A percentile compares a stretch with the other conserved stretches of the same genome.
These are phyloP conservation scores for Iberis pinnata DNA, from an alignment of 345 rosid genomes.

Conservation along the genomic window DNA sequence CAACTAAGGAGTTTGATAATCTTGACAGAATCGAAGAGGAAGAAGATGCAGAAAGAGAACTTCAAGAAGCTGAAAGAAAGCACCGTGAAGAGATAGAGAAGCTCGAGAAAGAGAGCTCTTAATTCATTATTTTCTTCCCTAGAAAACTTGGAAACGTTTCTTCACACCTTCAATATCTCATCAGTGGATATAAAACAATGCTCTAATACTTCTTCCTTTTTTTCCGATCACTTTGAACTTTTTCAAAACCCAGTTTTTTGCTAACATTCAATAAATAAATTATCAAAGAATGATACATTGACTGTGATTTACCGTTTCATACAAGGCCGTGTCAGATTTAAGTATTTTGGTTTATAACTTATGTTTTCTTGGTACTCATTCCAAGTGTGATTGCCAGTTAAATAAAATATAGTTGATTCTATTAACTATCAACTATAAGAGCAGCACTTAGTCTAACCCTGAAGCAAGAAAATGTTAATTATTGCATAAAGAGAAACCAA, in stretches of 20 bases:
- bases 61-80: slow-evolving; percentile 38
- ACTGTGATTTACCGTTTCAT: too few relatives aligned
- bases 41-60: slow-evolving; percentile 49
- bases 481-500: too few relatives aligned
- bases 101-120: slow-evolving; percentile 19
- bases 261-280: slow-evolving; percentile 17
- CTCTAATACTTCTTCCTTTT: too few relatives aligned
- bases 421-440: too few relatives aligned
- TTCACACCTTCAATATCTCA: slow-evolving; percentile 9
- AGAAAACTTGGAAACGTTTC: neutral
- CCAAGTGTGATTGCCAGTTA: too few relatives aligned
- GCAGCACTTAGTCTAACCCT: too few relatives aligned
- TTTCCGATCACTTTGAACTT: too few relatives aligned
- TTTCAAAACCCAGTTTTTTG: slow-evolving; percentile 1
- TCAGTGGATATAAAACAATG: too few relatives aligned
- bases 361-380: too few relatives aligned
- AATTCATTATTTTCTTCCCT: neutral
- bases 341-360: neutral
- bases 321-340: neutral
- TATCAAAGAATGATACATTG: neutral
- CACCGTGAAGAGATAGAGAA: slow-evolving; percentile 25
- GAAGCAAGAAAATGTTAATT: too few relatives aligned
- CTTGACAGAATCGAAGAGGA: slow-evolving; percentile 44
- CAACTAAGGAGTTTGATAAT: slow-evolving; percentile 76
- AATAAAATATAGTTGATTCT: too few relatives aligned